A percentile compares a stretch with the other conserved stretches of the same genome.
Conservation (phyloP, 495 filamentous ascomycete species). For the Penicillium herquei region DNA sequence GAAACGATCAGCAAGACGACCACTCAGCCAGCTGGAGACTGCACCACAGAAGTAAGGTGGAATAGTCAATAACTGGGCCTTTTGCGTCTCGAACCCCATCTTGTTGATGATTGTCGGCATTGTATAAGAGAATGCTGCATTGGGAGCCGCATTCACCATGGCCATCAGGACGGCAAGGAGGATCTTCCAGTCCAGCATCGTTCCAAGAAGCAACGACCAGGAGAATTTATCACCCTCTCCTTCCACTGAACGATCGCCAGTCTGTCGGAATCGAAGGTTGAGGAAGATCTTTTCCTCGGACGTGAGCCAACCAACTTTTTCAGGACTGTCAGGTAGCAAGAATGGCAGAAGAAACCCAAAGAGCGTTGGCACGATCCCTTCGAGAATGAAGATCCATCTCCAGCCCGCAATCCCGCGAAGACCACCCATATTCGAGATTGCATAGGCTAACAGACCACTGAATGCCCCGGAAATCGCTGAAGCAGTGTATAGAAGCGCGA, state of each 20-base stretch:
- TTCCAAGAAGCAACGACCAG: slow-evolving; percentile 1
- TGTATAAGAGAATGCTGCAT: slow-evolving; percentile 49
- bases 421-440: slow-evolving; percentile 45
- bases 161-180: slow-evolving; percentile 14
- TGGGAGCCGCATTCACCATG: slow-evolving; percentile 48
- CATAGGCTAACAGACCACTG: slow-evolving; percentile 48
- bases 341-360: slow-evolving; percentile 43
- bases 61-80: slow-evolving; percentile 49
- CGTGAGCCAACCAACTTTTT: not conserved
- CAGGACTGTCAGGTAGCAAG: not conserved
- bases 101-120: slow-evolving; percentile 48
- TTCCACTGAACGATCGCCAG: not conserved
- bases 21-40: slow-evolving; percentile 7
- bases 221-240: slow-evolving; percentile 3
- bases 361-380: slow-evolving; percentile 45
- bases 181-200: slow-evolving; percentile 14
- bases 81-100: slow-evolving; percentile 40
- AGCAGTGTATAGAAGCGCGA: slow-evolving; percentile 51
- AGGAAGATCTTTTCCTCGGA: not conserved
- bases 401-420: slow-evolving; percentile 40
- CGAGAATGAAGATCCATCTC: slow-evolving; percentile 57
- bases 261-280: not conserved
- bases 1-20: slow-evolving; percentile 9
- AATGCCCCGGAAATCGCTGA: slow-evolving; percentile 53
- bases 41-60: slow-evolving; percentile 47